Evolutionary conservation across 352 stramenopile species (phyloP), one percentile per base, ranked within the genome.

Genomic region (Pseudoperonospora humuli): DNA sequence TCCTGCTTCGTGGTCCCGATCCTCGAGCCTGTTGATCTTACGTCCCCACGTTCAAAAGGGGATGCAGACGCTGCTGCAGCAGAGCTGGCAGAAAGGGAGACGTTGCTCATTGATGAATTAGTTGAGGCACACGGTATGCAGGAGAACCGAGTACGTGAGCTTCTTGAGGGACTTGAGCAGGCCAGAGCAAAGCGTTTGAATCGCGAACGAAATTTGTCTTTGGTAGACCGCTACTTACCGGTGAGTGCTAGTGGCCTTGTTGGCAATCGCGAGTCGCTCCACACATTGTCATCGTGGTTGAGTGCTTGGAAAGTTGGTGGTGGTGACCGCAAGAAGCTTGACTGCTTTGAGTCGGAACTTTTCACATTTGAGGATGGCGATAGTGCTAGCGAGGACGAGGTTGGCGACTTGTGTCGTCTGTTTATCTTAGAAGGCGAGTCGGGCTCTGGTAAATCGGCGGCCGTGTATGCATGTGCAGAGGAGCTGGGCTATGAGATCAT

Each of bases 401-500:
- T 69, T 27, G 65, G 63, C 7, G 67, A 82, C 5, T 51, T 92
- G 14, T 84, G 67, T 17, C 72, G 70, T 3, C 21, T 92, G 15
- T 86, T 92, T 36, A 61, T 92, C 9, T 35, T 92, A n/a, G 53
- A 88, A 21, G 79, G 79, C 4, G 72, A 82, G 25, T 77, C 75
- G 5, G 75, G 77, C 18, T 57, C 70, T 2, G 80, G 80, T 34
- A 92, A 92, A 53, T 90, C 77, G 3, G 72, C 75, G n/a, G 67
- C 72, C 1, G 77, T 90, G 7, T 88, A 86, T 33, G 80, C 77
- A 1, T 92, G 80, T 17, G 77, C 80, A 0, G 73, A 85, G 46
- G 80, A 90, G 46, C 54, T 90, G 14, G 80, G 80, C 6, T 92
- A 82, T 48, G 55, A 92, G 42, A 77, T 92, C 21, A 86, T 92